Base-by-base conservation (phyloP, 2,329 filamentous ascomycete species). In the Stagonosporopsis vannaccii region DNA sequence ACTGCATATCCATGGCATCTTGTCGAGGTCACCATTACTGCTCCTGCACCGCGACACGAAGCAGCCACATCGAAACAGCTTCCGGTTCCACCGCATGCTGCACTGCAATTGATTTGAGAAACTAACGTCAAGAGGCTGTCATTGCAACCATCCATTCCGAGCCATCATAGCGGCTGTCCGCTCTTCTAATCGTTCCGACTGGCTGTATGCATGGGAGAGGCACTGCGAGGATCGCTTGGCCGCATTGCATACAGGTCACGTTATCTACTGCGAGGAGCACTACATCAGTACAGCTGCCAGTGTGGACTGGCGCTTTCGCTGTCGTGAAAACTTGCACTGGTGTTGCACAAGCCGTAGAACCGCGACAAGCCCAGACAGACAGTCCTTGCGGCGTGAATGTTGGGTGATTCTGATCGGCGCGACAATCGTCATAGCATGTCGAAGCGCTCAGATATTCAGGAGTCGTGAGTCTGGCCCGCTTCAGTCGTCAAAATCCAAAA, bases 401-500 rank as follows among this genome's bases (percentile, higher is more conserved):
- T 33, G 19, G 17, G 19, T 35, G 20, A 39, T 48, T 39, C 19
- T 26, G 41, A 56, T 51, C 47, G 41, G 25, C 47, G 22, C 4
- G 13, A 25, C 23, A 2, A 26, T 51, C 12, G 35, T 51, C 32
- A 44, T 32, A 25, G 19, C 43, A 26, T 49, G 20, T 30, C 7
- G 30, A n/a, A 26, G 45, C 45, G 39, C 15, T 30, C 33, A 19
- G 40, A 23, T 48, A 35, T 44, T 19, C 35, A 42, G 22, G n/a
- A n/a, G 4, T 26, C 17, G 42, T 50, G 43, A 25, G 35, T 15
- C 23, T 33, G 26, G n/a, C 20, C 11, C 6, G 32, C 41, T 28
- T 58, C 55, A 58, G 15, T 49, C 48, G 8, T 58, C 55, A 25
- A 58, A 73, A 41, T 81, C 77, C 19, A 80, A 66, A 13, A 76